A percentile compares a stretch with the other conserved stretches of the same genome.
Conservation (phyloP, 176 grass and related monocot species). For the Tuctoria greenei region DNA sequence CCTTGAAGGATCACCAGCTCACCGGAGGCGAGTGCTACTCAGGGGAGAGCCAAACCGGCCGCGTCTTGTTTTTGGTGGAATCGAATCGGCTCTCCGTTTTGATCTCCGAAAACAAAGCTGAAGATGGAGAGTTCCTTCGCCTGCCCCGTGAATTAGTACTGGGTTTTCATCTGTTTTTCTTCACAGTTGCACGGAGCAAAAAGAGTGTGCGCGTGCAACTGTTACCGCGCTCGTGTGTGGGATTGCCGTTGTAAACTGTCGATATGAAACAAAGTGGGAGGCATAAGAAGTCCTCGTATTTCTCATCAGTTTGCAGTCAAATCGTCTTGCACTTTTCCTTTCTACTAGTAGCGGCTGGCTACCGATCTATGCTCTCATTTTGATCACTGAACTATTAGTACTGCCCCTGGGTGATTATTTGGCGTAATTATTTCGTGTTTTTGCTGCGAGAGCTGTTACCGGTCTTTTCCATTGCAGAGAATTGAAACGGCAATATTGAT, state of each 20-base stretch:
- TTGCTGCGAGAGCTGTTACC: neutral
- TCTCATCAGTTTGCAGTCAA: neutral
- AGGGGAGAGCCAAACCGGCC: neutral
- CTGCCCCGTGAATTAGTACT: slow-evolving; percentile 2
- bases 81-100: neutral
- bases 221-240: slow-evolving; percentile 6
- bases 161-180: slow-evolving; percentile 19
- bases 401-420: neutral
- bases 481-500: neutral
- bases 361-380: neutral
- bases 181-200: slow-evolving; percentile 2
- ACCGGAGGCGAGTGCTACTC: neutral
- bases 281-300: neutral
- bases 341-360: neutral
- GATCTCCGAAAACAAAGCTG: slow-evolving; percentile 42
- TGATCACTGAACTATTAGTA: neutral
- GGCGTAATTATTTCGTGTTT: neutral
- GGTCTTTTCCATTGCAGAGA: neutral
- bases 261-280: slow-evolving; percentile 24
- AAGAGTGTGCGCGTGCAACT: neutral
- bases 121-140: slow-evolving; percentile 4
- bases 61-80: neutral
- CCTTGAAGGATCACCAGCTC: slow-evolving; percentile 6
- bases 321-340: neutral
- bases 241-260: slow-evolving; percentile 36